Base-by-base conservation (phyloP, 2,329 filamentous ascomycete species). In the Colletotrichum cereale region DNA sequence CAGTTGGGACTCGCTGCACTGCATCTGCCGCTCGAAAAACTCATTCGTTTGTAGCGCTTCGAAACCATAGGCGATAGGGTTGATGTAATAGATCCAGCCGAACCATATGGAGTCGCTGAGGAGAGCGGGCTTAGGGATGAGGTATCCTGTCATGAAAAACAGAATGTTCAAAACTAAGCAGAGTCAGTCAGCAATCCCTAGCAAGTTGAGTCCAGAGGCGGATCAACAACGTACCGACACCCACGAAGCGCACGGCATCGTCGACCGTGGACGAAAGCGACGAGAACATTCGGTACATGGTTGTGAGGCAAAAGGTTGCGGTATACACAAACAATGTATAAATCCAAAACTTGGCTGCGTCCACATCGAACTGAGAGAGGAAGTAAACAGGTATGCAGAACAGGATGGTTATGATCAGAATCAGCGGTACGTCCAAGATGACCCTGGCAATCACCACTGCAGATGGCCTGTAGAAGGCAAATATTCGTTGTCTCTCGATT, bases 121-220 rank as follows among this genome's bases (percentile, higher is more conserved):
- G 74, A 89, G 88, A 24, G 89, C 83, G 0, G 84, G 84, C 24
- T 87, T 86, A 0, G 88, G 87, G 40, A 92, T 88, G 2, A 89
- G 83, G 75, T 92, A 93, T 0, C 91, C 91, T 0, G 91, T 92
- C 75, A 90, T 93, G 31, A 93, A 89, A 55, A 92, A 84, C 12
- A 92, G 85, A 65, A 90, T 81, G 71, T 91, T 85, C 44, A 92
- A 86, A 0, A 88, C 81, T 21, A 42, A 29, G 2, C 5, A n/a
- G n/a, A n/a, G n/a, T n/a, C n/a, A 21, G 1, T 26, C 16, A 50
- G 60, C 36, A 18, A 18, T 6, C 10, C 11, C n/a, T n/a, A n/a
- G n/a, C n/a, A n/a, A n/a, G n/a, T n/a, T n/a, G n/a, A n/a, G 8
- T 14, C 18, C 18, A 7, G 3, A 14, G 1, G 34, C 12, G n/a